Evolutionary conservation across 1,284 basidiomycete genomes (phyloP), one percentile per base, ranked within the genome.

Genomic region (Tetrapyrgos nigripes): DNA sequence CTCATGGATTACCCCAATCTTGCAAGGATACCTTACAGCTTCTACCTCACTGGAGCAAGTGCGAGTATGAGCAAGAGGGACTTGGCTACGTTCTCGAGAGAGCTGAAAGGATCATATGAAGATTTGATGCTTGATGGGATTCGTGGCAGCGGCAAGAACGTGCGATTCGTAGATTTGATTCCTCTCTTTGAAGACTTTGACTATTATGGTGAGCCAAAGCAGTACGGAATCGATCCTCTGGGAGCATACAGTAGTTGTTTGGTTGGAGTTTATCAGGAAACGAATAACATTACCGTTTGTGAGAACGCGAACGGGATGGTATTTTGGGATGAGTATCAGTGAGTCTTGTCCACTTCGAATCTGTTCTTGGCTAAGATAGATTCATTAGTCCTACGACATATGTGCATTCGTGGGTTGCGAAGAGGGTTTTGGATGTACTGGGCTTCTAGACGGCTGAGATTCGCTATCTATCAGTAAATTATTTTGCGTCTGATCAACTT

Each of bases 301-400:
- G 50, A 52, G 29, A 37, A 52, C 24, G 29, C 29, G 13, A 31
- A 52, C 24, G 33, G 37, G 24, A 33, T 33, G 29, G 50, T 52
- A 21, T 52, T 52, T 37, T 52, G 50, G 50, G 50, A 52, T 35
- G 50, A 52, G 33, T 52, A 19, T 37, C 50, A 52, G 37, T 40
- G 14, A 40, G 37, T 40, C 19, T 40, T 4, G 13, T n/a, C 37
- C 6, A 40, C 37, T 17, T 4, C 8, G 13, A 5, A 9, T 40
- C 6, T 6, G 6, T 40, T 40, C 19, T n/a, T 33, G 31, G 31
- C 19, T 17, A n/a, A n/a, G n/a, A n/a, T n/a, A n/a, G n/a, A n/a
- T 40, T 40, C 19, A 17, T 4, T n/a, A 40, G 37, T 40, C 37
- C 37, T n/a, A 40, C 8, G 4, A 40, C 37, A 40, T n/a, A 40